phyloP scores from a whole-genome alignment of 495 filamentous ascomycete species.

The Trichoderma asperelloides region DNA sequence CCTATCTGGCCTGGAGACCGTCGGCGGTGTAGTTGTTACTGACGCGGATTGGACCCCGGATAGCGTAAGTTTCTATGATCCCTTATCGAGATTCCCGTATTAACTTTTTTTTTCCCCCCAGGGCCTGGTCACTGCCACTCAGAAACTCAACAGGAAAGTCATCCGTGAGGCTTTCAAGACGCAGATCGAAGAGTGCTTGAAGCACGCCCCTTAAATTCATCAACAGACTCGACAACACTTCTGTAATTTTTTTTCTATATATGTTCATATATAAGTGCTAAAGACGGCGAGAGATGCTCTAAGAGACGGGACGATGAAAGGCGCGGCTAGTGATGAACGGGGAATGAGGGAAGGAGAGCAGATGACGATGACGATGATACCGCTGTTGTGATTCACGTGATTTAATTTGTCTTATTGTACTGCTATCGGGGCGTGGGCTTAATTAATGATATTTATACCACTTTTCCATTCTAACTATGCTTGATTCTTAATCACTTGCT shows the following conservation, averaged over 20 bases:
- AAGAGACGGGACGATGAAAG: neutral
- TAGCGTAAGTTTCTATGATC: conserved; percentile 38
- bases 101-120: conserved; percentile 17
- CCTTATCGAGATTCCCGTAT: neutral
- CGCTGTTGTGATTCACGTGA: conserved; percentile 5
- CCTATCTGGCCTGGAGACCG: conserved; percentile 46
- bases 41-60: conserved; percentile 60
- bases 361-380: neutral
- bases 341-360: neutral
- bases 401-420: neutral
- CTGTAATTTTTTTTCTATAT: neutral
- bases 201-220: neutral
- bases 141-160: conserved; percentile 51
- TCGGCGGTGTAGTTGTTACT: conserved; percentile 49
- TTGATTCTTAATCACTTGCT: neutral
- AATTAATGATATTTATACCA: conserved; percentile 8
- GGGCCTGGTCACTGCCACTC: conserved; percentile 53
- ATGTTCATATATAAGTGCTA: neutral
- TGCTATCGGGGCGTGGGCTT: neutral
- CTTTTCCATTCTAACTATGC: neutral
- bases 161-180: conserved; percentile 46
- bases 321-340: neutral
- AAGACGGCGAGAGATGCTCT: neutral
- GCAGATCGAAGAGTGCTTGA: conserved; percentile 36
- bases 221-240: neutral